phyloP scores from a whole-genome alignment of 805 yeast genomes.

The Myxozyma sirexii region DNA sequence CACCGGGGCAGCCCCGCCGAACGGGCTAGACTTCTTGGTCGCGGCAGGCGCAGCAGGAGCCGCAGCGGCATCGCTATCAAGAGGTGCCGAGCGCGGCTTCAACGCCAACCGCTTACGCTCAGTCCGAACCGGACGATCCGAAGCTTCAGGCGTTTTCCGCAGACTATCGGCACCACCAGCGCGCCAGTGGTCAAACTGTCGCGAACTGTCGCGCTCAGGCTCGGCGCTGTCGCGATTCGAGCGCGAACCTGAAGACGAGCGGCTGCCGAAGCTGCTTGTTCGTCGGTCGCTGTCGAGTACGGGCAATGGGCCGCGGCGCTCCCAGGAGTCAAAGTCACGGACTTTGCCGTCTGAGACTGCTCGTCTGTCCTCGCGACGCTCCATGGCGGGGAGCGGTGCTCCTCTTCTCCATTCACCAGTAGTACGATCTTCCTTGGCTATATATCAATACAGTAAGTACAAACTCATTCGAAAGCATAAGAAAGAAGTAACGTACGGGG shows the following conservation, averaged over 20 bases:
- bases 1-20: conserved; percentile 85
- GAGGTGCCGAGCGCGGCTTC: conserved; percentile 40
- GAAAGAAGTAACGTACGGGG: conserved; percentile 35
- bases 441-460: not conserved
- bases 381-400: conserved; percentile 55
- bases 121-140: conserved; percentile 46
- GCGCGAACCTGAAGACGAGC: conserved; percentile 21
- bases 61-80: conserved; percentile 40
- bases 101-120: conserved; percentile 47
- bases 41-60: conserved; percentile 41
- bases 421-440: conserved; percentile 33
- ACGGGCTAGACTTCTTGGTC: conserved; percentile 59
- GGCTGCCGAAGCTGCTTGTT: conserved; percentile 51
- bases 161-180: conserved; percentile 30
- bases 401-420: conserved; percentile 40
- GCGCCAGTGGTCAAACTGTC: conserved; percentile 42
- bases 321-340: conserved; percentile 52
- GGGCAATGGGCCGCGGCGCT: conserved; percentile 41
- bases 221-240: conserved; percentile 10
- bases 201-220: conserved; percentile 10
- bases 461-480: not conserved
- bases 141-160: conserved; percentile 37
- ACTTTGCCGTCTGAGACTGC: conserved; percentile 42
- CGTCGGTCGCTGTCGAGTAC: conserved; percentile 30
- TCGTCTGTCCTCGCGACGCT: conserved; percentile 40